Percentiles rank a stretch among this genome's conserved stretches.
Conservation (phyloP, 768 basidiomycete genomes). For the Udeniomyces megalosporus region DNA sequence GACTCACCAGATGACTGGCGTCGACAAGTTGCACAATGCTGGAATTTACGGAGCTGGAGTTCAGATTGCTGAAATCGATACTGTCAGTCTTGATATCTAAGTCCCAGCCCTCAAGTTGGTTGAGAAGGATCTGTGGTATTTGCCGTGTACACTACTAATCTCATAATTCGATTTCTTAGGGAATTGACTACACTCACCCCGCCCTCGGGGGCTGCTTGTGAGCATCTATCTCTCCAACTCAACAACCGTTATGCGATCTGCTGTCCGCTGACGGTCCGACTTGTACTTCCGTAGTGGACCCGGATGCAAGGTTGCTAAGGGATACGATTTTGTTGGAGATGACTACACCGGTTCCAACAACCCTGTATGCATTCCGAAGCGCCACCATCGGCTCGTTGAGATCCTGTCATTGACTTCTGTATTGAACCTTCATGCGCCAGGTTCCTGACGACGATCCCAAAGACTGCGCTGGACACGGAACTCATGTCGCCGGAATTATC, state of each 20-base stretch:
- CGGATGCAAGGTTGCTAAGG: constrained; percentile 5
- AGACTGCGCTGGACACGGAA: constrained; percentile 28
- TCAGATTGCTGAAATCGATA: constrained; percentile 49
- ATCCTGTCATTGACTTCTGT: neutral
- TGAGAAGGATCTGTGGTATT: no score
- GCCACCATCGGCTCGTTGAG: constrained; percentile 8
- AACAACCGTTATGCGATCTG: no score
- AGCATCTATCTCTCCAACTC: no score
- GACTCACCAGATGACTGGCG: constrained; percentile 30
- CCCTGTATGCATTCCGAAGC: constrained; percentile 15
- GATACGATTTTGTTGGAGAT: constrained; percentile 11
- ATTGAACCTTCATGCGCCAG: neutral
- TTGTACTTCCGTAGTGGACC: neutral
- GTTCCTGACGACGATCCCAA: constrained; percentile 22
- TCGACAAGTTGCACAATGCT: constrained; percentile 47
- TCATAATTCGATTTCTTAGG: no score
- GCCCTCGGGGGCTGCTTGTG: constrained; percentile 10
- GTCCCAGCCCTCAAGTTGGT: no score
- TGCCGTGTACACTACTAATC: no score
- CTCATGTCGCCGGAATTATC: constrained; percentile 40
- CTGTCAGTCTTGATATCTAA: neutral
- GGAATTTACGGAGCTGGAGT: constrained; percentile 49
- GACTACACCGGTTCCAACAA: neutral
- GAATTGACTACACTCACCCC: constrained; percentile 7
- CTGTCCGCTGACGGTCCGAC: neutral